Percentiles rank a stretch among this genome's conserved stretches.
Conservation (phyloP, 345 rosid species). For the Arabidopsis arenosa region DNA sequence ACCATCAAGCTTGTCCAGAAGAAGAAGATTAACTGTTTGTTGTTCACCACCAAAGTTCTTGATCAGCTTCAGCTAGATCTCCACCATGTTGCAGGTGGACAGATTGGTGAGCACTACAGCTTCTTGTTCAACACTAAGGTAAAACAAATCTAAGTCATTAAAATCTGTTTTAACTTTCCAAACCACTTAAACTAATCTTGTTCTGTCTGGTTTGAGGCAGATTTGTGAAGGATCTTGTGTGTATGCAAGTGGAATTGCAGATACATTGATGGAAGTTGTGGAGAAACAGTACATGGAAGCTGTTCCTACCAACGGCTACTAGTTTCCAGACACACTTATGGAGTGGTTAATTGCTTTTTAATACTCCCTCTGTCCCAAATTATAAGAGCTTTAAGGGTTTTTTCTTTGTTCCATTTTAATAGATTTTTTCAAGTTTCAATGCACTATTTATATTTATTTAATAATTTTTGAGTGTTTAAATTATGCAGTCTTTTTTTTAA, state of each 20-base stretch:
- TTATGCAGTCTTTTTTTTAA: too few relatives aligned
- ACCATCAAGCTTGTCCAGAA: slow-evolving; percentile 78
- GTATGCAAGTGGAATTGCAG: slow-evolving; percentile 78
- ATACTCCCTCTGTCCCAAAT: too few relatives aligned
- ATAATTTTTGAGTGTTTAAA: too few relatives aligned
- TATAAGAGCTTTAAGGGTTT: too few relatives aligned
- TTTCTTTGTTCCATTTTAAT: too few relatives aligned
- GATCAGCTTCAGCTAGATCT: slow-evolving; percentile 79
- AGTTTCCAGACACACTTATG: slow-evolving; percentile 2
- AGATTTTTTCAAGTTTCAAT: too few relatives aligned
- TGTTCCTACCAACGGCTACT: slow-evolving; percentile 47
- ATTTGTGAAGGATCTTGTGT: slow-evolving; percentile 47
- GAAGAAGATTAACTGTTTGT: slow-evolving; percentile 76
- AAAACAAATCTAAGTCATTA: not conserved
- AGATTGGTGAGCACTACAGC: slow-evolving; percentile 74
- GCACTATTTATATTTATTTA: too few relatives aligned
- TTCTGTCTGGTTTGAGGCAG: slow-evolving; percentile 27
- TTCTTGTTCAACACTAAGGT: slow-evolving; percentile 88
- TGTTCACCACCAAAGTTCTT: slow-evolving; percentile 68
- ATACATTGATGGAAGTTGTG: slow-evolving; percentile 72
- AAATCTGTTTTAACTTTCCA: not conserved
- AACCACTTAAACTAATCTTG: not conserved
- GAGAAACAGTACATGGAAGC: slow-evolving; percentile 64
- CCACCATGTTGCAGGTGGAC: slow-evolving; percentile 85
- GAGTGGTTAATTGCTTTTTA: not conserved